Evolutionary conservation across 441 rosid genomes (phyloP), one percentile per base, ranked within the genome.

Genomic region (Eutrema salsugineum): DNA sequence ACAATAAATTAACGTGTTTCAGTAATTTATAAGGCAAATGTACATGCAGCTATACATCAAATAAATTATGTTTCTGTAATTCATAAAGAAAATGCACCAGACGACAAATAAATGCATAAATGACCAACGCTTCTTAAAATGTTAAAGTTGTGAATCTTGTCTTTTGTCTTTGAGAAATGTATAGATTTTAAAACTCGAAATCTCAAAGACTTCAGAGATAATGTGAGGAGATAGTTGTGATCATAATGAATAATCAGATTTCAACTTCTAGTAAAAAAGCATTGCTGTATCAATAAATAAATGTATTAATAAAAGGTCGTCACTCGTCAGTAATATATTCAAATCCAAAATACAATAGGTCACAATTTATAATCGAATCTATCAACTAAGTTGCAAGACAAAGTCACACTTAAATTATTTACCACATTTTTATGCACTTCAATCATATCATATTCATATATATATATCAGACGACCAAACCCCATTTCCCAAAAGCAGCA

Each of bases 351-450:
- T 39, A 73, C 47, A 73, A 56, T 56, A 28, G 16, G 60, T 57
- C 28, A 57, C 71, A 73, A 49, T n/a, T 36, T 66, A 49, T 22
- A 67, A 40, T 19, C 55, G 30, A 66, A 58, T 59, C 73, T 74
- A 67, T 47, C 4, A 59, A 33, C 47, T 67, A 66, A 22, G 50
- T 72, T 64, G 77, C 47, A 66, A 73, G 78, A 59, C 63, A 51
- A 58, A 66, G 28, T 49, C 67, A 67, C 35, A 75, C 73, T 48
- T 33, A 49, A 66, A 2, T 66, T 74, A 75, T 67, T 51, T 75
- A 75, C 78, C 68, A 36, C 9, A 54, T 56, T n/a, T 24, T 15
- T 66, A 67, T 74, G 68, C 78, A 67, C 68, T 42, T 73, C 1
- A 50, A 50, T 22, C 48, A 59, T 48, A 50, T 22, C 48, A 59